Percentiles rank a stretch among this genome's conserved stretches.
These are phyloP conservation scores for Coffea eugenioides DNA, from an alignment of 257 asterid genomes.

Conservation along the genomic window DNA sequence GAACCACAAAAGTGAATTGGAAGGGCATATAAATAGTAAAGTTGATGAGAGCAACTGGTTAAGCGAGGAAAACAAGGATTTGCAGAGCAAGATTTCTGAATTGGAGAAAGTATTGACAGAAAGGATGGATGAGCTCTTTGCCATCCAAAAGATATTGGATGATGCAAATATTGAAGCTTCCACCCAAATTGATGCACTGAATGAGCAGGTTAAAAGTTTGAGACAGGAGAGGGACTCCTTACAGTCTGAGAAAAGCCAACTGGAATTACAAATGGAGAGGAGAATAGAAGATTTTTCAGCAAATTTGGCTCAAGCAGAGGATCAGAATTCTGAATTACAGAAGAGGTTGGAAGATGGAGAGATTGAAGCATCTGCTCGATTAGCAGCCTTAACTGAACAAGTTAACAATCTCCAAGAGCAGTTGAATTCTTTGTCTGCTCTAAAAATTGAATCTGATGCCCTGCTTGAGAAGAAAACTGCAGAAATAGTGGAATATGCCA, in stretches of 20 bases:
- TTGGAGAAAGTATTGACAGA: conserved; percentile 40
- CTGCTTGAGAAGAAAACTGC: conserved; percentile 45
- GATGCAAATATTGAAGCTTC: conserved; percentile 48
- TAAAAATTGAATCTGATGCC: conserved; percentile 48
- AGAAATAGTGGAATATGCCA: conserved; percentile 42
- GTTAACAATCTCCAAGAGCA: conserved; percentile 45
- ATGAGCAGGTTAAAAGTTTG: conserved; percentile 36
- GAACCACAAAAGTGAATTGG: conserved; percentile 41
- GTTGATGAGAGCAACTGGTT: conserved; percentile 33
- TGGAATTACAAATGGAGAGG: conserved; percentile 49
- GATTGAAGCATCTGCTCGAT: conserved; percentile 34
- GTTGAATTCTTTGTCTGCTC: conserved; percentile 40
- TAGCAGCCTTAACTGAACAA: conserved; percentile 37
- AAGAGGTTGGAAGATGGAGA: conserved; percentile 45
- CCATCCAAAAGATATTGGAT: conserved; percentile 46
- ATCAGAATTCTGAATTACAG: conserved; percentile 39
- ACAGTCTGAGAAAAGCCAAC: conserved; percentile 49
- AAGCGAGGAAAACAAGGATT: conserved; percentile 18
- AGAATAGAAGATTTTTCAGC: conserved; percentile 43
- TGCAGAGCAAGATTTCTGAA: conserved; percentile 33
- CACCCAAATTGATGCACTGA: conserved; percentile 33
- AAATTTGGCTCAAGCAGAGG: conserved; percentile 42
- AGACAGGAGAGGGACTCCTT: conserved; percentile 46
- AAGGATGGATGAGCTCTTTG: conserved; percentile 40
- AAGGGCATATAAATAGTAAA: conserved; percentile 44